Evolutionary conservation across 1,284 basidiomycete genomes (phyloP).

Genomic region (Sphaerobolus stellatus): DNA sequence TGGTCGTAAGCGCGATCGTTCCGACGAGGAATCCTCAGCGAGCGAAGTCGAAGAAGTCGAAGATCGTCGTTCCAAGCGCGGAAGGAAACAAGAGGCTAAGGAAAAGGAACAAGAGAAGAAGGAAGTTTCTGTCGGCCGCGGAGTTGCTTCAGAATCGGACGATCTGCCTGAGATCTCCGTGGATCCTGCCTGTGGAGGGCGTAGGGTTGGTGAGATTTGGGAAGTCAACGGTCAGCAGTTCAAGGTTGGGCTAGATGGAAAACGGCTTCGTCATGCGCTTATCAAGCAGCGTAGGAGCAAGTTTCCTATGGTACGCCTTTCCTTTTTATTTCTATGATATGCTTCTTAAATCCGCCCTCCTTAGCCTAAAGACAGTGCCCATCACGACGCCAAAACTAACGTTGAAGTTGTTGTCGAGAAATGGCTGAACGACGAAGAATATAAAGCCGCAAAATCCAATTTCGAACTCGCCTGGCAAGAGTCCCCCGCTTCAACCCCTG

Average conservation of each 20-base stretch:
- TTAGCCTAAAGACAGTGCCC: conserved; percentile 73
- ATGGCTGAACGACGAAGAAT: conserved; percentile 76
- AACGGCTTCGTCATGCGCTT: conserved; percentile 62
- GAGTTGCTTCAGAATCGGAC: conserved; percentile 21
- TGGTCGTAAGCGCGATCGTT: conserved; percentile 66
- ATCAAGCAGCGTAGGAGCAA: conserved; percentile 66
- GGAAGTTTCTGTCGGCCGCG: conserved; percentile 20
- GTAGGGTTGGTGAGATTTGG: conserved; percentile 73
- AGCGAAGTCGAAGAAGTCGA: conserved; percentile 38
- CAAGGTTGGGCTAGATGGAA: conserved; percentile 70
- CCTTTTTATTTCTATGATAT: conserved; percentile 8
- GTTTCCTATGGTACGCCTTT: conserved; percentile 64
- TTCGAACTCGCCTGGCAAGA: conserved; percentile 71
- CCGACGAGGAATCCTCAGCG: conserved; percentile 45
- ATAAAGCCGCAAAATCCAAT: conserved; percentile 58
- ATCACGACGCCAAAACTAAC: conserved; percentile 65
- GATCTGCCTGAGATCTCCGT: conserved; percentile 45
- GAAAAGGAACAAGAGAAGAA: conserved; percentile 29
- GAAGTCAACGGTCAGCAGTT: conserved; percentile 62
- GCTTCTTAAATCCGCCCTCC: background rate
- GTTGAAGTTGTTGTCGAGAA: conserved; percentile 69
- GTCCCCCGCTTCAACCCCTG: conserved; percentile 20
- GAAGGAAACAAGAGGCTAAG: conserved; percentile 27
- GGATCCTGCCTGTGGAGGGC: conserved; percentile 51
- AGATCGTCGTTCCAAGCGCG: conserved; percentile 32